Evolutionary conservation across 495 filamentous ascomycete genomes (phyloP), one percentile per base, ranked within the genome.

Genomic region (Talaromyces stipitatus): DNA sequence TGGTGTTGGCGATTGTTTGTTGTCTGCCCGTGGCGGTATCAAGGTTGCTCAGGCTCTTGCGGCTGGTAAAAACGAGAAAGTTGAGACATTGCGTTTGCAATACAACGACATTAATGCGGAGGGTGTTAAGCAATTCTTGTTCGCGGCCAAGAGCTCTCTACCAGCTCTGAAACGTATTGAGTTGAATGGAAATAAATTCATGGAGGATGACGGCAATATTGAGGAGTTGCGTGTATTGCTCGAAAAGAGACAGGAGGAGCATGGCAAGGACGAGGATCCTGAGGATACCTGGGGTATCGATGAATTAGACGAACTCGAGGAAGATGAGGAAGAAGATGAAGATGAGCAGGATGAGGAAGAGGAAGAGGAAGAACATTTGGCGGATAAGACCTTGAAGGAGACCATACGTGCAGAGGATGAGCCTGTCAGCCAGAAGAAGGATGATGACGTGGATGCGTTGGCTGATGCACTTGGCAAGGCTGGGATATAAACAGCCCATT

Each of bases 171-270:
- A 84, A 70, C 85, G 90, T 60, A 82, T 96, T 58, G 94, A 98
- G 69, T 75, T 98, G 58, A 97, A 98, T 69, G 94, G 94, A 36
- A 98, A 98, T 76, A 92, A 88, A 63, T 96, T 98, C 62, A 76
- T 78, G 7, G 92, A 96, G 68, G 91, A 95, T 1, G 92, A 97
- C 60, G 69, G 78, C 27, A 77, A 78, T 45, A 79, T 85, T 14
- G 71, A 70, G 46, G 74, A 72, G 8, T 64, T 87, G 45, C 69
- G 75, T 27, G 73, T 77, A 51, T 61, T 79, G 12, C 60, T 87
- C 24, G 73, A 77, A 32, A 72, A 74, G 60, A 72, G 82, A 9
- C 78, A 88, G 69, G 83, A 85, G 61, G 76, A 82, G 58, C 72
- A 79, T 51, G 74, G 71, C 18, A 75, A 69, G 30, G 74, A 76